phyloP scores from a whole-genome alignment of 306 rosid species.

The Acmispon strigosus region DNA sequence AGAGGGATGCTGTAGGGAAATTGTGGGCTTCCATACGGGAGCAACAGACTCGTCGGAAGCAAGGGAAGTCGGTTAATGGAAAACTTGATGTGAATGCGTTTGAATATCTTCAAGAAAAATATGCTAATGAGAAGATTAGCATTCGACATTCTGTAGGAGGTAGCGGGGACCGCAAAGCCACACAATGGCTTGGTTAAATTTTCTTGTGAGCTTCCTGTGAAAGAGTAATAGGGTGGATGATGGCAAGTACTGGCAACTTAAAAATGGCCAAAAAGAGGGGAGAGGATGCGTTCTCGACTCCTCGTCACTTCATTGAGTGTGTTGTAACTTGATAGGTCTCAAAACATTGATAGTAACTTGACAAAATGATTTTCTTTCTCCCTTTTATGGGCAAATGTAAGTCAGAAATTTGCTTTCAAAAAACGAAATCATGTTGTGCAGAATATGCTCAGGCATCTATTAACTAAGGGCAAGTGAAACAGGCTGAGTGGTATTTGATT shows the following conservation, averaged over 20 bases:
- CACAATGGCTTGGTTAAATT: constrained; percentile 94
- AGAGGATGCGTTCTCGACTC: neutral
- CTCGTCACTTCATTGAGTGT: neutral
- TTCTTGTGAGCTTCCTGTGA: neutral
- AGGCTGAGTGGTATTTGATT: neutral
- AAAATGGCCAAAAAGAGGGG: neutral
- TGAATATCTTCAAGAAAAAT: constrained; percentile 86
- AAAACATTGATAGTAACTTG: neutral
- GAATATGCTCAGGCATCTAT: neutral
- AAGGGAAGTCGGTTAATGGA: constrained; percentile 83
- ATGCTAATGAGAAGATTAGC: constrained; percentile 84
- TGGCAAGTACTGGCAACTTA: neutral
- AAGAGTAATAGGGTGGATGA: neutral
- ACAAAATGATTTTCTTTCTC: neutral
- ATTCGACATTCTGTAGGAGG: constrained; percentile 82
- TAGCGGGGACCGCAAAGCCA: constrained; percentile 75
- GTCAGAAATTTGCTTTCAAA: neutral
- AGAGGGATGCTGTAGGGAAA: constrained; percentile 70
- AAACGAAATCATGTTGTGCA: neutral
- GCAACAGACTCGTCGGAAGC: constrained; percentile 69
- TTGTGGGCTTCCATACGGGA: constrained; percentile 88
- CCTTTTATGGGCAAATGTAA: neutral
- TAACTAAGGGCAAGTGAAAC: neutral
- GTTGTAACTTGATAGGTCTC: constrained; percentile 18
- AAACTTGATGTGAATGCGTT: constrained; percentile 85